Evolutionary conservation across 805 yeast genomes (phyloP), one percentile per base, ranked within the genome.

Genomic region (Kluyveromyces dobzhanskii): DNA sequence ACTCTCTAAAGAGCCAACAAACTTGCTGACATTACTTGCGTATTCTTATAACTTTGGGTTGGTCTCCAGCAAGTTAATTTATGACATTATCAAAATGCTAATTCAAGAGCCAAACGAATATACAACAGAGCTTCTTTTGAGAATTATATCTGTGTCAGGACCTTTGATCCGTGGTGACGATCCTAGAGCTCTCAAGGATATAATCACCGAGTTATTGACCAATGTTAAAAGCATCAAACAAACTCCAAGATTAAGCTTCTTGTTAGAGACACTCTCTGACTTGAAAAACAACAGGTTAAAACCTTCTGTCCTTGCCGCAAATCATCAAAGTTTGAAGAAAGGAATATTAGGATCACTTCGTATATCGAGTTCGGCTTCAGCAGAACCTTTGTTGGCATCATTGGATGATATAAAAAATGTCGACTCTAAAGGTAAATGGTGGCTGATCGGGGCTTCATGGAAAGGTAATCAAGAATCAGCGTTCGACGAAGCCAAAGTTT

Each of bases 361-460:
- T 32, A 56, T 61, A 19, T 63, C 66, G 28, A 23, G 48, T 3
- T 33, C 53, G 3, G 32, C 50, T 4, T 42, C 50, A 9, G 36
- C 41, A 12, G 97, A 92, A 39, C 84, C 98, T 2, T 69, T 92
- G 18, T 86, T 84, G 48, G 97, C 92, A 0, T 66, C 85, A 3
- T 65, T 90, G 16, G 79, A 76, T 33, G 99, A 92, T 63, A 86
- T 92, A 41, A 76, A 74, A 35, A 76, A 75, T 44, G 71, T 85
- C 17, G 84, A 80, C 11, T 75, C 80, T 1, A 76, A 78, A 47
- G 99, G 99, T 41, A 92, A 90, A 61, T 92, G 99, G 99, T 92
- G 99, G 99, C 68, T 92, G 24, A 90, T 92, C 23, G 99, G 99
- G 36, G 85, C 97, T 1, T 95, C 98, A 0, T 92, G 97, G 96